Evolutionary conservation across 306 rosid species (phyloP).

Genomic region (Myrica gale): DNA sequence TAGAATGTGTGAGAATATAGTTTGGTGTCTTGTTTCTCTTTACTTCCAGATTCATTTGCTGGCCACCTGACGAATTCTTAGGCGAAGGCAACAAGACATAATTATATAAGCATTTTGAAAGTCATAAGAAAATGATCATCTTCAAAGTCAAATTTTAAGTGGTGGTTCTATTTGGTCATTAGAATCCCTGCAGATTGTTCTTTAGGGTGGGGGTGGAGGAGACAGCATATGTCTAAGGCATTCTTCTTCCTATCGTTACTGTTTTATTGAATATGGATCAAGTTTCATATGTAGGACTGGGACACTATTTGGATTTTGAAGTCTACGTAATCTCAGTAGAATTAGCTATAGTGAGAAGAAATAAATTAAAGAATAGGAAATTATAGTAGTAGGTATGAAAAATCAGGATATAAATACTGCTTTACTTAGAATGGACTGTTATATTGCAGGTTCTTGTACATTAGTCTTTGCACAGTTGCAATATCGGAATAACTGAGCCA

Average conservation of each 20-base stretch:
- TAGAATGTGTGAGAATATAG: background rate
- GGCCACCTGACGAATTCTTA: background rate
- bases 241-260: background rate
- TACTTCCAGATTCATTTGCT: background rate
- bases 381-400: background rate
- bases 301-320: background rate
- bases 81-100: background rate
- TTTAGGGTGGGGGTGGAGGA: background rate
- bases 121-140: background rate
- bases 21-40: background rate
- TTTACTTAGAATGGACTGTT: background rate
- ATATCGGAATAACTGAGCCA: background rate
- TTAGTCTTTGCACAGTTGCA: background rate
- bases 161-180: background rate
- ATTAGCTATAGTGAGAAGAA: background rate
- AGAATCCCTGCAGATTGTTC: background rate
- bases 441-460: background rate
- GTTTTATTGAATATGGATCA: background rate
- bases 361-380: background rate
- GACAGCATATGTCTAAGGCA: background rate
- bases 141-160: too few relatives aligned
- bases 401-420: background rate
- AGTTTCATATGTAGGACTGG: background rate
- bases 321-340: slow-evolving; percentile 1
- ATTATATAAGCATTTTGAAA: background rate